These are phyloP conservation scores for Tardiomyces digboiensis DNA, from an alignment of 1,139 yeast species.

Conservation along the genomic window DNA sequence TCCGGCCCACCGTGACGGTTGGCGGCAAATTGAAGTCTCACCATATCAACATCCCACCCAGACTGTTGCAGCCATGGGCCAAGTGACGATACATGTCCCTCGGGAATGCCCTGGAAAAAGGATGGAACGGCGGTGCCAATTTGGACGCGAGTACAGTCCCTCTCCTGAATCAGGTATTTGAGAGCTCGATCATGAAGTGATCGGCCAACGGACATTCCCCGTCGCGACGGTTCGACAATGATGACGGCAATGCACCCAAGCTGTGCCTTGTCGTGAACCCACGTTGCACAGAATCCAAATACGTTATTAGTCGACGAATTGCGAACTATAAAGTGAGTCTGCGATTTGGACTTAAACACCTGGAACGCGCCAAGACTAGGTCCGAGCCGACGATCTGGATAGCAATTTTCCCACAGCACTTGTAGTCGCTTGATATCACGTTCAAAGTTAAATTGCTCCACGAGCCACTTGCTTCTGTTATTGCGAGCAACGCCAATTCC, in stretches of 20 bases:
- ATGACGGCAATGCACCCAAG: slow-evolving; percentile 41
- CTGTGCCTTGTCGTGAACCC: slow-evolving; percentile 33
- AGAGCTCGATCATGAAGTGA: slow-evolving; percentile 48
- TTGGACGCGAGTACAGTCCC: slow-evolving; percentile 33
- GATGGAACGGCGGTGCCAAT: slow-evolving; percentile 50
- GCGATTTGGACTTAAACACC: slow-evolving; percentile 10
- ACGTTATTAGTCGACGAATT: slow-evolving; percentile 48
- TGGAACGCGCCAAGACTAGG: slow-evolving; percentile 18
- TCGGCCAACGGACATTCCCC: slow-evolving; percentile 51
- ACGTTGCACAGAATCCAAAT: slow-evolving; percentile 50
- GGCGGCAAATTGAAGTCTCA: neutral
- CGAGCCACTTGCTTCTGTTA: slow-evolving; percentile 41
- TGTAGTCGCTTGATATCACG: slow-evolving; percentile 45
- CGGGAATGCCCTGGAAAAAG: slow-evolving; percentile 32
- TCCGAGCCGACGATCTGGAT: slow-evolving; percentile 20
- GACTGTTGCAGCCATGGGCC: neutral
- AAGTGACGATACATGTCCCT: neutral
- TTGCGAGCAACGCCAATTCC: neutral
- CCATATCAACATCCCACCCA: slow-evolving; percentile 20
- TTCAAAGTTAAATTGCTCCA: slow-evolving; percentile 43
- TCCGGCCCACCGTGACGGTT: neutral
- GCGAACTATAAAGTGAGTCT: slow-evolving; percentile 47
- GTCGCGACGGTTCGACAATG: slow-evolving; percentile 46
- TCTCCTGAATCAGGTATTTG: slow-evolving; percentile 39
- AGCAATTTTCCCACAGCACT: slow-evolving; percentile 29